Percentiles rank a stretch among this genome's conserved stretches.
Conservation (phyloP, 164 flowering plant genomes). For the Cinnamomum micranthum region DNA sequence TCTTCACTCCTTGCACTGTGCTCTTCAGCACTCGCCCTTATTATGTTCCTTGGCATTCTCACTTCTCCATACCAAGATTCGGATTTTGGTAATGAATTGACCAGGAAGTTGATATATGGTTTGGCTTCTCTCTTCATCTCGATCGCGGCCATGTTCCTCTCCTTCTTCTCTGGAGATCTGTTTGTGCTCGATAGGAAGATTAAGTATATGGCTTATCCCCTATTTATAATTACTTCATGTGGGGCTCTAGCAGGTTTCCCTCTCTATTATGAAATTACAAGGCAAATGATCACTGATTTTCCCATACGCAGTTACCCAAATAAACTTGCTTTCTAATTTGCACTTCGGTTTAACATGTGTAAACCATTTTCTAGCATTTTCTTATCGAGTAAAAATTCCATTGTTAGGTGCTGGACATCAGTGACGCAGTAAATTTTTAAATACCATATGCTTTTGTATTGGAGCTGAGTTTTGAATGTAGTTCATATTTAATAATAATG, state of each 20-base stretch:
- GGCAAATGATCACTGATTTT: not conserved
- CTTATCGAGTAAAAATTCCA: not conserved
- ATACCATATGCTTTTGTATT: not conserved
- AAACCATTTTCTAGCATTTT: not conserved
- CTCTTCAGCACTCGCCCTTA: not conserved
- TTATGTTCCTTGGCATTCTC: not conserved
- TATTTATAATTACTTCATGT: not conserved
- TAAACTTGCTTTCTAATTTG: not conserved
- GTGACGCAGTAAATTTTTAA: not conserved
- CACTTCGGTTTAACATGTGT: too few species aligned
- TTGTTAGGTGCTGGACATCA: not conserved
- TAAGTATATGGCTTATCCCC: not conserved
- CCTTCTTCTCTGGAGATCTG: not conserved
- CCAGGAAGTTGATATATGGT: not conserved
- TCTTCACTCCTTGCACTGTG: slow-evolving; percentile 1
- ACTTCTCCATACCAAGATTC: not conserved
- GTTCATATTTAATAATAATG: too few species aligned
- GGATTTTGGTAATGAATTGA: slow-evolving; percentile 1
- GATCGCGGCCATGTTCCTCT: not conserved
- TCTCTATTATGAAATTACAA: not conserved
- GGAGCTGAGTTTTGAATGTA: not conserved
- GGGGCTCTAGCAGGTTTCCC: not conserved
- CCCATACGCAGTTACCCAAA: not conserved
- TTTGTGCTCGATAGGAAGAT: not conserved
- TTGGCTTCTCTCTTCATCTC: not conserved